These are phyloP conservation scores for Ceratocystiopsis sp. DNA, from an alignment of 2,329 filamentous ascomycete species.

Conservation along the genomic window DNA sequence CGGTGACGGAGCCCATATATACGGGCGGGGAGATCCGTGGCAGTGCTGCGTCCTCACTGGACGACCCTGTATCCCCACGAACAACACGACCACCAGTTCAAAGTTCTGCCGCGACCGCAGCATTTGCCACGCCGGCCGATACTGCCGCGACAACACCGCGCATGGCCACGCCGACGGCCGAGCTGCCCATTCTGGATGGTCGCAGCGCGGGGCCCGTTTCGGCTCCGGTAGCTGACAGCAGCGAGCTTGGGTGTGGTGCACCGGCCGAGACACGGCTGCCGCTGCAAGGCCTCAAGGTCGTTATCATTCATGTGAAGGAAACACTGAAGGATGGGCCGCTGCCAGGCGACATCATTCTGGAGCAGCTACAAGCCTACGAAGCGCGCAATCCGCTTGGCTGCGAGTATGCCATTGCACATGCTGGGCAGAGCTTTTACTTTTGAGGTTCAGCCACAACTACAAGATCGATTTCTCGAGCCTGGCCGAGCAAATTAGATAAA, in stretches of 20 bases:
- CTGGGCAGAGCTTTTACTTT: constrained; percentile 42
- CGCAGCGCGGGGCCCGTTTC: too few relatives aligned
- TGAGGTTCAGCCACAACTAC: constrained; percentile 11
- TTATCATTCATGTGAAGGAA: constrained; percentile 92
- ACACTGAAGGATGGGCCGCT: constrained; percentile 53
- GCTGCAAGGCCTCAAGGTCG: constrained; percentile 57
- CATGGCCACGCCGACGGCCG: constrained; percentile 29
- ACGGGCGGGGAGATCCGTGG: background rate
- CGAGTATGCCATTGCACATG: constrained; percentile 55
- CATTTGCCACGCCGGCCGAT: background rate
- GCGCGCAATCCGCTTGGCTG: constrained; percentile 52
- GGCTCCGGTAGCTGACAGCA: too few relatives aligned
- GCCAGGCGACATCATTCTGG: constrained; percentile 49
- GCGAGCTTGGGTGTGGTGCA: too few relatives aligned
- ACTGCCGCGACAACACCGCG: constrained; percentile 19
- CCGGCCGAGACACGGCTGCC: constrained; percentile 20
- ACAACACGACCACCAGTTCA: constrained; percentile 12
- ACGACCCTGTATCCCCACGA: constrained; percentile 33
- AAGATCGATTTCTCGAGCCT: too few relatives aligned
- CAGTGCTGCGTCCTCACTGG: constrained; percentile 10
- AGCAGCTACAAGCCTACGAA: constrained; percentile 52
- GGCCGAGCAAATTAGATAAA: too few relatives aligned
- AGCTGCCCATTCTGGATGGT: constrained; percentile 15
- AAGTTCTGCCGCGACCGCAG: too few relatives aligned
- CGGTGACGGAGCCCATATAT: constrained; percentile 8